These are phyloP conservation scores for Nicotiana benthamiana DNA, from an alignment of 257 asterid species.

Conservation along the genomic window DNA sequence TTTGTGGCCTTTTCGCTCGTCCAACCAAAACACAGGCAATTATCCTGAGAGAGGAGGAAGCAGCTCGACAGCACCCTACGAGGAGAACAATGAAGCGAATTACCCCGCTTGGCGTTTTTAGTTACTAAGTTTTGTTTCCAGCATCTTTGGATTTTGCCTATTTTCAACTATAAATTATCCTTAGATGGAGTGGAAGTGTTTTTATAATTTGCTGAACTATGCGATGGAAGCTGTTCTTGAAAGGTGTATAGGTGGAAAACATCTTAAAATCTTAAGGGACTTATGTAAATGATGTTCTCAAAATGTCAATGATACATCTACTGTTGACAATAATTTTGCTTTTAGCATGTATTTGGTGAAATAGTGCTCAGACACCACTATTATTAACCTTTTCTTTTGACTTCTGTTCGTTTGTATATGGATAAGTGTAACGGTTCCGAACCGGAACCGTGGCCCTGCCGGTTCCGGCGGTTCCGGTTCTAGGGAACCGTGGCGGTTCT, in stretches of 20 bases:
- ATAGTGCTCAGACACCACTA: too few relatives aligned
- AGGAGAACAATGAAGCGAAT: constrained; percentile 23
- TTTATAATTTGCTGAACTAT: not conserved
- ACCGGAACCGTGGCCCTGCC: too few relatives aligned
- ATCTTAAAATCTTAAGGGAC: not conserved
- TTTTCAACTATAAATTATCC: not conserved
- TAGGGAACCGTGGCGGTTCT: too few relatives aligned
- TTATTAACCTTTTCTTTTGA: too few relatives aligned
- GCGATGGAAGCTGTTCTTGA: not conserved
- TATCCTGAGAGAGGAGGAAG: constrained; percentile 29
- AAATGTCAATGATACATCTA: not conserved
- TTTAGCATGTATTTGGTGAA: not conserved
- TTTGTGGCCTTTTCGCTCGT: constrained; percentile 57
- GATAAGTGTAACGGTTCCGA: too few relatives aligned
- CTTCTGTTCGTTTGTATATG: too few relatives aligned
- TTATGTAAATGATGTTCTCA: too few relatives aligned
- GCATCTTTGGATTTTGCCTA: not conserved
- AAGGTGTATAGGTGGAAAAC: constrained; percentile 7
- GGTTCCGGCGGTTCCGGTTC: too few relatives aligned
- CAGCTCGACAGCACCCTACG: constrained; percentile 31
- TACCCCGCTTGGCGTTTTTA: constrained; percentile 36
- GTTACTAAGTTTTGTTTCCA: constrained; percentile 19
- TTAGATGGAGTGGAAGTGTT: not conserved
- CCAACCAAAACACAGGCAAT: constrained; percentile 35
- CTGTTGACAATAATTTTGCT: not conserved